Conservation (phyloP, 345 rosid species). For the Aquilaria yunnanensis region DNA sequence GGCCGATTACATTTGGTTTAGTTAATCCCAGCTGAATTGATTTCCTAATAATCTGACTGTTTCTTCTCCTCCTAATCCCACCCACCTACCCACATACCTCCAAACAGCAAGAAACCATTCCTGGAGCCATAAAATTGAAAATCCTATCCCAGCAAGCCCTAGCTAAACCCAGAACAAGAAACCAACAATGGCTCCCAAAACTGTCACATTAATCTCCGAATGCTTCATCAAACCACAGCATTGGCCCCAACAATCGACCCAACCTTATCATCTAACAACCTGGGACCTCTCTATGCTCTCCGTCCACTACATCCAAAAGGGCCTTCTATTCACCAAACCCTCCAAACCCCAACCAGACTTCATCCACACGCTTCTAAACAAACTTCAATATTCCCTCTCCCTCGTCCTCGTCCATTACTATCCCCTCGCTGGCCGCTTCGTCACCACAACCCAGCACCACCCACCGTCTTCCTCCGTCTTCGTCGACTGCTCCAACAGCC, state of each 20-base stretch:
- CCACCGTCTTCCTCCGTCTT: constrained; percentile 38
- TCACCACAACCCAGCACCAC: constrained; percentile 16
- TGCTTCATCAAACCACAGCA: constrained; percentile 47
- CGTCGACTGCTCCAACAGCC: constrained; percentile 50
- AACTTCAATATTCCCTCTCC: constrained; percentile 47
- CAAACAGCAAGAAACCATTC: background rate
- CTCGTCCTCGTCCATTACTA: constrained; percentile 61
- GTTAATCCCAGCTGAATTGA: too few species aligned
- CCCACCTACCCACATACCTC: too few species aligned
- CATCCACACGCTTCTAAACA: constrained; percentile 28
- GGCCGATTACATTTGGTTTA: too few species aligned
- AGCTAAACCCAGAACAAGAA: background rate
- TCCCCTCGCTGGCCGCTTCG: constrained; percentile 69
- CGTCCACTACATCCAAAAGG: constrained; percentile 61
- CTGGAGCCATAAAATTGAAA: background rate
- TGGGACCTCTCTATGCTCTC: constrained; percentile 77
- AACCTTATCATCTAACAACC: constrained; percentile 46
- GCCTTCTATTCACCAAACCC: constrained; percentile 55
- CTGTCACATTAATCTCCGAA: constrained; percentile 36
- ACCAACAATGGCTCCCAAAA: constrained; percentile 16
- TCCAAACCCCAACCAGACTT: constrained; percentile 17
- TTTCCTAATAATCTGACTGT: too few species aligned
- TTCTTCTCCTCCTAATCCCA: too few species aligned
- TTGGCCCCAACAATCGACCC: constrained; percentile 26
- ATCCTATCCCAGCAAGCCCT: background rate